Conservation (phyloP, 2,329 filamentous ascomycete species). For the Botrytis elliptica region DNA sequence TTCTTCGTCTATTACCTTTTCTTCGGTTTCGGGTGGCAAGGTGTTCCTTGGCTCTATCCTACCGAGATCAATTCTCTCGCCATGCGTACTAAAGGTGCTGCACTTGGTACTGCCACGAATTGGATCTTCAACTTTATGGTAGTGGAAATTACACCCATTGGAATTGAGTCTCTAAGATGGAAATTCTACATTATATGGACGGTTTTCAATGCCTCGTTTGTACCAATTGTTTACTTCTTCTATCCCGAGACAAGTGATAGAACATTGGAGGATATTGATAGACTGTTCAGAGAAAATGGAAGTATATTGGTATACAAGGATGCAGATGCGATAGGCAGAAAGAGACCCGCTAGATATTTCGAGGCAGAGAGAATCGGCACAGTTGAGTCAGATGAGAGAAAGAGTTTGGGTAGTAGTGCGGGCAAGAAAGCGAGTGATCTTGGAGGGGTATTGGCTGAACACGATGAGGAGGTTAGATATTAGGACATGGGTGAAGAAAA, state of each 20-base stretch:
- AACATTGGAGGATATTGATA: constrained; percentile 18
- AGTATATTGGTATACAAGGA: constrained; percentile 12
- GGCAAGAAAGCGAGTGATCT: neutral
- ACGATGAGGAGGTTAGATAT: constrained; percentile 8
- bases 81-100: constrained; percentile 57
- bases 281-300: constrained; percentile 14
- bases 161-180: constrained; percentile 52
- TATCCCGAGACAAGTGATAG: constrained; percentile 50
- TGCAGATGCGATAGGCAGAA: constrained; percentile 8
- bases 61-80: constrained; percentile 55
- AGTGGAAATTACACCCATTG: constrained; percentile 40
- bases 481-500: neutral
- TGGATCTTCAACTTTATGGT: constrained; percentile 54
- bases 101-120: constrained; percentile 45
- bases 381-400: neutral
- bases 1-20: constrained; percentile 54
- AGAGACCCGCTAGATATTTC: constrained; percentile 14
- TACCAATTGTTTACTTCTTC: constrained; percentile 47
- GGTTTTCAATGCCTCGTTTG: constrained; percentile 48
- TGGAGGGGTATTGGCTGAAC: constrained; percentile 12
- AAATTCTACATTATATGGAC: constrained; percentile 53
- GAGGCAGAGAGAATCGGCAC: neutral
- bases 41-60: constrained; percentile 48
- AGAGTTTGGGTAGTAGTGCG: neutral
- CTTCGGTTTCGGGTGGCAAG: constrained; percentile 52